phyloP scores from a whole-genome alignment of 208 protist genomes.

The Acanthamoeba lenticulata region DNA sequence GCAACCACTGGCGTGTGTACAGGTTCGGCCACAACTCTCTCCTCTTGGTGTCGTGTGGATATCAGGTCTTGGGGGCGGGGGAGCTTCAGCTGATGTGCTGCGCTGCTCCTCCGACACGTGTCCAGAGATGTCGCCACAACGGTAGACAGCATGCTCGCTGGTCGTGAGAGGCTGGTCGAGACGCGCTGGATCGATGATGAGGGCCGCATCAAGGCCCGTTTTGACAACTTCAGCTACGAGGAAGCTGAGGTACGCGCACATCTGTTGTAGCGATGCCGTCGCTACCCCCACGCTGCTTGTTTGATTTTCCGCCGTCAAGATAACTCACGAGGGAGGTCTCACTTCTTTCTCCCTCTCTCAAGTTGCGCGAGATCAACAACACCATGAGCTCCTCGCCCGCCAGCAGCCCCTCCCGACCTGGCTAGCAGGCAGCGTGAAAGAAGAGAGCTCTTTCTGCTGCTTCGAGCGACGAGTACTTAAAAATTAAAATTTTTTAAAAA shows the following conservation, averaged over 20 bases:
- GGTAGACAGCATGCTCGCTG: constrained; percentile 41
- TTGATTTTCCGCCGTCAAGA: too few species aligned
- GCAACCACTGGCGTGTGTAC: constrained; percentile 52
- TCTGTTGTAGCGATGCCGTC: too few species aligned
- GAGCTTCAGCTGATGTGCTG: not conserved
- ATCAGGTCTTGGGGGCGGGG: too few species aligned
- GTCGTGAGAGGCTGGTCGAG: constrained; percentile 1
- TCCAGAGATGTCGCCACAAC: constrained; percentile 16
- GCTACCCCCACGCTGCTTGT: not conserved
- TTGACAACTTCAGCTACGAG: not conserved
- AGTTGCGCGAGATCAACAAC: not conserved
- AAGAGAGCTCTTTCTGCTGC: too few species aligned
- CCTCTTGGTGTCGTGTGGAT: not conserved
- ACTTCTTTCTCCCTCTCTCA: not conserved
- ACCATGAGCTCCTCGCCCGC: not conserved
- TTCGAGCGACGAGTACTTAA: too few species aligned
- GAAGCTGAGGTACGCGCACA: constrained; percentile 12
- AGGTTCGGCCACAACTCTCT: not conserved
- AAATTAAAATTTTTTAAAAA: too few species aligned
- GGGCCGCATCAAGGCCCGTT: not conserved
- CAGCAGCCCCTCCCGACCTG: too few species aligned
- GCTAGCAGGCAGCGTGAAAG: too few species aligned
- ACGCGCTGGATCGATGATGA: constrained; percentile 14
- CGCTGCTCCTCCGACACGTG: not conserved
- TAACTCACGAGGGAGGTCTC: too few species aligned